Evolutionary conservation across 2,329 filamentous ascomycete species (phyloP), one percentile per base, ranked within the genome.

Genomic region (Exserohilum turcica): DNA sequence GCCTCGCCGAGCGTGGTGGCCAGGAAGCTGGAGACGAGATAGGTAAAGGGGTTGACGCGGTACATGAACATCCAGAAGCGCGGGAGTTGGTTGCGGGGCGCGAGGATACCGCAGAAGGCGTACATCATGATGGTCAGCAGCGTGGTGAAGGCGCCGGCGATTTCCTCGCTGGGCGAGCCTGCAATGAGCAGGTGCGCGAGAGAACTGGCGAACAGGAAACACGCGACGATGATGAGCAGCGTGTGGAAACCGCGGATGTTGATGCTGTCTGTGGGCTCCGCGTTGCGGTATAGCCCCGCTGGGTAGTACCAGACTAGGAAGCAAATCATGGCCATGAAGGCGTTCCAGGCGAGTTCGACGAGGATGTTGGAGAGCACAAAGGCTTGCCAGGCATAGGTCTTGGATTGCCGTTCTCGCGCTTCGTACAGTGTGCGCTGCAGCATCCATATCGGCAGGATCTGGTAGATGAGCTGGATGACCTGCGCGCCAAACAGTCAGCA

Each of bases 51-150:
- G 0, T 82, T 85, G 15, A 85, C 78, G 16, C 84, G 80, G 71
- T 90, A 89, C 88, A 91, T 91, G 76, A 90, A 91, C 60, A 85
- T 86, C 89, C 89, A 92, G 77, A 91, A 91, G 0, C 83, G 78
- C 0, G 88, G 88, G 1, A 91, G 77, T 0, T 79, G 78, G 2
- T 70, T 55, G 0, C 85, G 82, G 0, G 80, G 73, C 51, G 86
- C 83, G 38, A 91, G 76, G 5, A 90, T 87, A 64, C 86, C 80
- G 52, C 77, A 65, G 47, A 69, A 70, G 3, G 66, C 57, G n/a
- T 69, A 67, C 71, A 59, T 77, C 71, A 83, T 80, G 31, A 80
- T 78, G 47, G 75, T 85, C 57, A 91, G 83, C 1, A 91, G 74
- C 0, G 65, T 68, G 0, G 79, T 86, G 56, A 88, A 83, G 33